Evolutionary conservation across 108 stramenopile genomes (phyloP), one percentile per base, ranked within the genome.

Genomic region (Cylindrotheca fusiformis): DNA sequence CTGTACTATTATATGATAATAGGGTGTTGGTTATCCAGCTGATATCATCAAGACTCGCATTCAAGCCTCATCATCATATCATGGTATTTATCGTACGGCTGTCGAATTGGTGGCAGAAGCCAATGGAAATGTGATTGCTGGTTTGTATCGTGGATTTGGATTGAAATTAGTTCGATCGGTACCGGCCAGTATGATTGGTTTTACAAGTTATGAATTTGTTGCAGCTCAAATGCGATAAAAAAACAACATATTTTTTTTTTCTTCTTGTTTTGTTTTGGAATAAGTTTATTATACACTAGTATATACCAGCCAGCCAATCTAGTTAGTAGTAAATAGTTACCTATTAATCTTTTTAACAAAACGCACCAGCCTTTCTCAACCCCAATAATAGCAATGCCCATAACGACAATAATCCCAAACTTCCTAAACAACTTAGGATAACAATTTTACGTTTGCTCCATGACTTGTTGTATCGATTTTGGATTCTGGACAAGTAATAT

Each of bases 21-120:
- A 75, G 74, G 79, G 56, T 27, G 92, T 93, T 8, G 92, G 92
- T 60, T 93, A 93, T 58, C 92, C 92, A 0, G 75, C 77, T 52
- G 92, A 93, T 62, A 61, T 93, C 28, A 86, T 93, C 66, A 93
- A 93, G 57, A 93, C 92, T 27, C 71, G 85, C 10, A 89, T 93
- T 57, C 91, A 93, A 60, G 69, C 69, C 22, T 19, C 19, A 8
- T 10, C 17, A 2, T 17, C 21, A 25, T 12, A 30, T 51, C 55
- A 67, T 6, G 47, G 81, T 62, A 81, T 91, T n/a, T 29, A 60
- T 18, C 68, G 49, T 21, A 87, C 91, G 0, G 85, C 79, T 2
- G 26, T 48, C 48, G 71, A 76, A 52, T 48, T 92, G 30, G 58
- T 85, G 1, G 31, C 47, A 24, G 88, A 89, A 69, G 64, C 86